Conservation (phyloP, 148 eudicot species). For the Camellia sinensis region DNA sequence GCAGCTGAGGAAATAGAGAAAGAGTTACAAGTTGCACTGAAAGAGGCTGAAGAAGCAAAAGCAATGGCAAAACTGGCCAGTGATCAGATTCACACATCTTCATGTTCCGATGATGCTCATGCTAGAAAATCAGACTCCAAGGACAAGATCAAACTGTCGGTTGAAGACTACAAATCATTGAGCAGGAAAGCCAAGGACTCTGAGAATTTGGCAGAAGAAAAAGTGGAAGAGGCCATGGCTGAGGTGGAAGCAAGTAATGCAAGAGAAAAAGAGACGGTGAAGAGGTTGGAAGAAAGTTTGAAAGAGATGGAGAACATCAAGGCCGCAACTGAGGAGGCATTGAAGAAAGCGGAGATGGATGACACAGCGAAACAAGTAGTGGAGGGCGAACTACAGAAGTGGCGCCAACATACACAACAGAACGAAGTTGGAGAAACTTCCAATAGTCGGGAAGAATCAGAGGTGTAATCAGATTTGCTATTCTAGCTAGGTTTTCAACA, state of each 20-base stretch:
- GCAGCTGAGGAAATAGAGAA: slow-evolving; percentile 38
- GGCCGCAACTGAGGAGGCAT: slow-evolving; percentile 57
- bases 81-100: slow-evolving; percentile 39
- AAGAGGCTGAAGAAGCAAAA: slow-evolving; percentile 65
- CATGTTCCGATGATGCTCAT: slow-evolving; percentile 17
- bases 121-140: slow-evolving; percentile 25
- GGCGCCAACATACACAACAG: slow-evolving; percentile 28
- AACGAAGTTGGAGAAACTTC: slow-evolving; percentile 3
- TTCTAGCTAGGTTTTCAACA: not conserved
- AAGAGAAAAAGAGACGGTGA: slow-evolving; percentile 44
- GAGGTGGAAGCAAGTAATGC: slow-evolving; percentile 56
- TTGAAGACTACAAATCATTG: slow-evolving; percentile 46
- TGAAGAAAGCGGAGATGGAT: slow-evolving; percentile 67
- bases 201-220: slow-evolving; percentile 41
- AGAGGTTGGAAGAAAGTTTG: slow-evolving; percentile 45
- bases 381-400: slow-evolving; percentile 60
- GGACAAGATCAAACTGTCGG: slow-evolving; percentile 41
- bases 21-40: slow-evolving; percentile 35
- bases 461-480: not conserved
- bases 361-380: slow-evolving; percentile 49
- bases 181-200: slow-evolving; percentile 45
- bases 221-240: slow-evolving; percentile 61
- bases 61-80: slow-evolving; percentile 48
- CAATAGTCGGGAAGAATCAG: not conserved
- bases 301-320: slow-evolving; percentile 58